Base-by-base conservation (phyloP, 2,329 filamentous ascomycete species). In the Geosmithia flava region DNA sequence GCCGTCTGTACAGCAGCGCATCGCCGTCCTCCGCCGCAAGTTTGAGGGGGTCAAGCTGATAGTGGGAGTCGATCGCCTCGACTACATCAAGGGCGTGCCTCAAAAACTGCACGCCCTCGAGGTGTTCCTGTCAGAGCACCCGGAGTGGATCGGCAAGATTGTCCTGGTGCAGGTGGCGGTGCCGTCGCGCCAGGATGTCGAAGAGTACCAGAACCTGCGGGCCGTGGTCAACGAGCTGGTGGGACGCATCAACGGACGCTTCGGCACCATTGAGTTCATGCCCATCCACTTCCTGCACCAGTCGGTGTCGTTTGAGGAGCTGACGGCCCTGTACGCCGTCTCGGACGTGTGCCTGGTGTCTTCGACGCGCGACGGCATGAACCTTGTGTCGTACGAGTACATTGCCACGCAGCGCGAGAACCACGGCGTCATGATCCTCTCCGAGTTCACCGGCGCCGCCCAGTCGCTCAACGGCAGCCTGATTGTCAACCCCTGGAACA, bases 281-380 rank as follows among this genome's bases (percentile, higher is more conserved):
- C 93, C 93, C 1, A 97, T 98, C 57, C 93, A 97, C 67, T 97
- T 96, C 71, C 82, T 97, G 59, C 93, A 97, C 70, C 94, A 96
- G 69, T 95, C 87, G 4, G 89, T 97, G 60, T 81, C 81, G 45
- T 96, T 97, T 57, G 89, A 96, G 56, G 93, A 97, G 68, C 80
- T 98, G 37, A 90, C 94, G 46, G 90, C 90, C 0, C 77, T 97
- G 8, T 97, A 97, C 62, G 87, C 88, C 16, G 84, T 94, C 20
- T 93, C 88, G 3, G 93, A 96, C 61, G 87, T 88, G 43, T 95
- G 90, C 62, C 78, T 97, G 15, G 91, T 95, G 39, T 94, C 86
- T 8, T 96, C 87, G 2, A 97, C 87, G n/a, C 85, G 93, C 46
- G 93, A 98, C 62, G 93, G 93, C 59, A 98, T 98, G 93, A 98